Evolutionary conservation across 306 rosid species (phyloP), one percentile per base, ranked within the genome.

Genomic region (Crotalaria pallida): DNA sequence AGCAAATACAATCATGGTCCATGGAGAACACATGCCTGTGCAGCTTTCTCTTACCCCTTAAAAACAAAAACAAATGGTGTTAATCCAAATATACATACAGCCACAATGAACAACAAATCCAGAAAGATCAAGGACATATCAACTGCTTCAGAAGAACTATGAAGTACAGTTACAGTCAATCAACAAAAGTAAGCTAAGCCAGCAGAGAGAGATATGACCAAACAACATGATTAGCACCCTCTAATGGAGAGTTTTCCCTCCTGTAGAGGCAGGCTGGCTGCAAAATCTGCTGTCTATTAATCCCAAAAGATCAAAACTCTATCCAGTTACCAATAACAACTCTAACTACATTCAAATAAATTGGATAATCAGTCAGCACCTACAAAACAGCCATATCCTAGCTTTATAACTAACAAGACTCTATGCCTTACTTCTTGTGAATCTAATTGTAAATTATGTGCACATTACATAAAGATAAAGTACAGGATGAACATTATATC

Each of bases 351-450:
- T 36, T 69, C 66, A 69, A 77, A 80, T 75, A 56, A 67, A 84
- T 33, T 60, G 69, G 80, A 79, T 70, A 67, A 22, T 69, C 72
- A 61, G 63, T 69, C 72, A 61, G 63, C 61, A 57, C 64, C 88
- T 81, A 84, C 77, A 75, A 40, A 73, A 75, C 76, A 79, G 71
- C 68, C 70, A 79, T 74, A 76, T 70, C 80, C 86, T 85, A 75
- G 38, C 67, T 78, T 86, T 82, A 85, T 87, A 68, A 31, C 84
- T 83, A 72, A 72, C 33, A 58, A 13, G 38, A 69, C 73, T 64
- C 78, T 45, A 57, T 33, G 79, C 61, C 74, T 58, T 47, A 52
- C 43, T 83, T 79, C 74, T 24, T 55, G 26, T 8, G 31, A 56
- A 56, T 73, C 81, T 77, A 77, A 66, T 23, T 57, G 87, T 83